Evolutionary conservation across 2,329 filamentous ascomycete species (phyloP), one percentile per base, ranked within the genome.

Genomic region (Fusarium veterinarium): DNA sequence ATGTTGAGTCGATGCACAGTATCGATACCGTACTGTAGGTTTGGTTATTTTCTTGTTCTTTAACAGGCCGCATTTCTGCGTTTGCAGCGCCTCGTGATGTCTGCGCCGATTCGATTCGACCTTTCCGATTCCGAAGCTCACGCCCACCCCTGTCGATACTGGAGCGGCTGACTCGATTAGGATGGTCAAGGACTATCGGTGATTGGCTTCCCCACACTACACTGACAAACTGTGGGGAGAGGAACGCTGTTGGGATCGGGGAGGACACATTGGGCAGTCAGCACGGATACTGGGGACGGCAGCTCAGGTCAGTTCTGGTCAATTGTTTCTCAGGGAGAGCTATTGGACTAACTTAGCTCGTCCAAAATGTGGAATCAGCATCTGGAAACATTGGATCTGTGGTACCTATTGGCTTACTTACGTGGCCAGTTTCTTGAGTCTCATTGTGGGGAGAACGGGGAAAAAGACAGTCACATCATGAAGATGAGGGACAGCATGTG

Each of bases 201-300:
- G 73, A 77, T 77, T 77, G 76, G 76, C 64, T 64, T 69, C 76
- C 75, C 76, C 76, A 76, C 76, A 76, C 74, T 74, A 40, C 38
- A 69, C 67, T 62, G 68, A 69, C 71, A 76, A 74, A 76, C 64
- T 76, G 71, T 75, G 74, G 74, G 64, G 64, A 68, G 64, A 63
- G 42, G 55, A 65, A 56, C 67, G 42, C 46, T 57, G 30, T 28
- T 46, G 40, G 38, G 40, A 45, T 46, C 30, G 38, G 53, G 53
- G 35, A 46, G 23, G 40, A 35, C 52, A 45, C 52, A 45, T 45
- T 59, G 49, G 49, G 49, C 49, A 52, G 49, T 28, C 38, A 25
- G 49, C 49, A 52, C 49, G 61, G 63, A 67, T 57, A 65, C 68
- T 65, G 61, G 71, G 46, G 70, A 56, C 51, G 59, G 73, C 71